Evolutionary conservation across 495 filamentous ascomycete species (phyloP), one percentile per base, ranked within the genome.

Genomic region (Penicillium taxi): DNA sequence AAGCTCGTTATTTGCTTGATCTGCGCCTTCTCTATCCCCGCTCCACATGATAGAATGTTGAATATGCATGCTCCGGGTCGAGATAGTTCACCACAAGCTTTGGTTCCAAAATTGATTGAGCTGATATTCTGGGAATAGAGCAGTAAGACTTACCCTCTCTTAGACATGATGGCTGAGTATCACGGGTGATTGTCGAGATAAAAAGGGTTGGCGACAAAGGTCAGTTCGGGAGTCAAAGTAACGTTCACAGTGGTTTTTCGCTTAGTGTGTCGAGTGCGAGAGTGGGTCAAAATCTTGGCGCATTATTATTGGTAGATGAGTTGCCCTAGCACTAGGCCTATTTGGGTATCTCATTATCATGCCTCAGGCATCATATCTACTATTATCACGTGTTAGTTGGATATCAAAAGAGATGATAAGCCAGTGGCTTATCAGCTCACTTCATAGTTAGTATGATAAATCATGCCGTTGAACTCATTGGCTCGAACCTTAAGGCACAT

Each of bases 91-190:
- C 28, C 37, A 27, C 30, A 16, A 35, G 39, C 26, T 35, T 14
- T 9, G n/a, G 16, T 12, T 14, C 23, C 15, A 3, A 15, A 11
- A 24, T 44, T 28, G 36, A 26, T 40, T 42, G 39, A 25, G 11
- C 11, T 21, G 34, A 35, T 43, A 35, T 42, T 48, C 32, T 30
- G 46, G 30, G 24, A 16, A 34, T 11, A 49, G 40, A 35, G 39
- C 23, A 32, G 43, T 17, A 26, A 39, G 39, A 64, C 67, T 64
- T 58, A 73, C 71, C 70, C 70, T 64, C 71, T 64, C 53, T 67
- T 68, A 62, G 71, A 73, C 71, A 75, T 75, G 50, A 67, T 70
- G 68, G 64, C 59, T 67, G 50, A 53, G 50, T 66, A 57, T 70
- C 56, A 54, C 55, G 47, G 52, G 45, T 53, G 58, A 55, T 59